Conservation (phyloP, 2,329 filamentous ascomycete genomes). For the Clathrospora elynae region DNA sequence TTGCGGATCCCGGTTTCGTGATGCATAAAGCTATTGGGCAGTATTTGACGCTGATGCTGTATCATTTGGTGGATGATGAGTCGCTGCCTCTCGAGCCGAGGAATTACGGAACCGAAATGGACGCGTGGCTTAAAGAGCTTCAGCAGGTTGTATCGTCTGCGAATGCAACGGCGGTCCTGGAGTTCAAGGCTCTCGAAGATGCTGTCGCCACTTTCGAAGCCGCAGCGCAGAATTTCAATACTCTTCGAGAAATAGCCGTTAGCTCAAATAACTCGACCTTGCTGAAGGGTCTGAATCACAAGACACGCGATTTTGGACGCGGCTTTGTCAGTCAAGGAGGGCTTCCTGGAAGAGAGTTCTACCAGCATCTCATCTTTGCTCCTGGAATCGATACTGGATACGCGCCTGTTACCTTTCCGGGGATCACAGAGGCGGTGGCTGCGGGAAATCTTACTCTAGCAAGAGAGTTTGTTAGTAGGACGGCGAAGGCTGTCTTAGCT, state of each 20-base stretch:
- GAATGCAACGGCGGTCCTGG: not conserved
- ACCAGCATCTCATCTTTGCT: slow-evolving; percentile 53
- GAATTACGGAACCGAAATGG: slow-evolving; percentile 46
- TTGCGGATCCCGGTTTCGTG: slow-evolving; percentile 56
- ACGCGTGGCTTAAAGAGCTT: slow-evolving; percentile 42
- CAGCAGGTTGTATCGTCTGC: slow-evolving; percentile 21
- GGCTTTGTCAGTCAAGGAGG: slow-evolving; percentile 54
- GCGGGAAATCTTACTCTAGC: slow-evolving; percentile 30
- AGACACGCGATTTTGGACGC: slow-evolving; percentile 51
- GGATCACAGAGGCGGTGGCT: slow-evolving; percentile 42
- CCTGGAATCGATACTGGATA: slow-evolving; percentile 51
- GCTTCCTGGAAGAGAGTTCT: slow-evolving; percentile 51
- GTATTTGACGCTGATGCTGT: slow-evolving; percentile 50
- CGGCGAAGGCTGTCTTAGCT: slow-evolving; percentile 33
- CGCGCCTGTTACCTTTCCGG: slow-evolving; percentile 43
- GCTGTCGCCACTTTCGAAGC: slow-evolving; percentile 45
- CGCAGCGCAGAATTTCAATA: slow-evolving; percentile 31
- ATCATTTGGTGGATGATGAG: slow-evolving; percentile 47
- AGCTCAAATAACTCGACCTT: slow-evolving; percentile 27
- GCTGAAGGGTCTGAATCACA: slow-evolving; percentile 47
- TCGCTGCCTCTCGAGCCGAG: slow-evolving; percentile 47
- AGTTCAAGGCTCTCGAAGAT: slow-evolving; percentile 21
- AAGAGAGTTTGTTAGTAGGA: slow-evolving; percentile 37
- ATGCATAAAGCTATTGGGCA: slow-evolving; percentile 57
- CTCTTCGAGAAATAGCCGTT: slow-evolving; percentile 34